A percentile compares a stretch with the other conserved stretches of the same genome.
These are phyloP conservation scores for Neurospora sp. DNA, from an alignment of 495 filamentous ascomycete species.

Conservation along the genomic window DNA sequence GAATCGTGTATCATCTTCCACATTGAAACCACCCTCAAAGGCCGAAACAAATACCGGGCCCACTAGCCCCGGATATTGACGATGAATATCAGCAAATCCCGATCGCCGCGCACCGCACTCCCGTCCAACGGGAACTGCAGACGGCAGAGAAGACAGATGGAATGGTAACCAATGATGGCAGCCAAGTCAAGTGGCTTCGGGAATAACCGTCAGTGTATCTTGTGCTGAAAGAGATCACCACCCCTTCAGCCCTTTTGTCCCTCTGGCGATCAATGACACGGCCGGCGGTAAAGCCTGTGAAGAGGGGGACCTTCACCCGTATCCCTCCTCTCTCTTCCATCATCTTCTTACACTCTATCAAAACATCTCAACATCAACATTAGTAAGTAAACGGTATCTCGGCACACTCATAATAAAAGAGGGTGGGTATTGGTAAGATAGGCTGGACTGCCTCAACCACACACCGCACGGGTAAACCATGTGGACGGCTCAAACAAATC, in stretches of 20 bases:
- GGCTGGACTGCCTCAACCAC: too few relatives aligned
- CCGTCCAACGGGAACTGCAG: background rate
- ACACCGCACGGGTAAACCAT: too few relatives aligned
- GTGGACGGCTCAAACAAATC: too few relatives aligned
- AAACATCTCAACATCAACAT: background rate
- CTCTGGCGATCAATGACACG: background rate
- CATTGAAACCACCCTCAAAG: background rate
- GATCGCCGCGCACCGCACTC: background rate
- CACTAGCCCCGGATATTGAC: background rate
- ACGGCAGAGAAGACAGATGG: background rate
- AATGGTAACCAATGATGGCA: background rate
- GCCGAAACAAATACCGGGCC: background rate
- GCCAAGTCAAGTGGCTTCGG: background rate
- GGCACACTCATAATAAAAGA: too few relatives aligned
- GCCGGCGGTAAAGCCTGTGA: background rate
- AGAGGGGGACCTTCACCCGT: too few relatives aligned
- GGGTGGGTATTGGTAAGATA: too few relatives aligned
- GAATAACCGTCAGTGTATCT: background rate
- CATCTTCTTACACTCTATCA: background rate
- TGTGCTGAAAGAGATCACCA: background rate
- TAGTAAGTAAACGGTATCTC: too few relatives aligned
- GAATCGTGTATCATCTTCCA: background rate
- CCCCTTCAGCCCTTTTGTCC: background rate
- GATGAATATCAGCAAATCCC: background rate
- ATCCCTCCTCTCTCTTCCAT: background rate